phyloP scores from a whole-genome alignment of 192 early-diverging fungal species.

The Coemansia sp. region DNA sequence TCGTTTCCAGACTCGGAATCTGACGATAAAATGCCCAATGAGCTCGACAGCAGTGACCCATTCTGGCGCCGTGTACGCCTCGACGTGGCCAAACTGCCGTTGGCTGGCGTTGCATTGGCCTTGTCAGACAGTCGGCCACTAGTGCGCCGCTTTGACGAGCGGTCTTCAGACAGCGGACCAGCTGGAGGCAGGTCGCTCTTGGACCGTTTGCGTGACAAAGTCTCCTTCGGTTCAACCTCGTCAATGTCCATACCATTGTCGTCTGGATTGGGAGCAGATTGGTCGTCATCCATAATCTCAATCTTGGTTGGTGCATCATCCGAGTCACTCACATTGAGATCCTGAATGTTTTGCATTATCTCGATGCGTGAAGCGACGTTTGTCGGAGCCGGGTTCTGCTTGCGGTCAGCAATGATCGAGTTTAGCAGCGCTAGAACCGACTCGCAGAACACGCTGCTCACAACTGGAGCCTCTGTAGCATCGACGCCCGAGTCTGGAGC shows the following conservation, averaged over 20 bases:
- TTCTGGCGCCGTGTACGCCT: constrained; percentile 9
- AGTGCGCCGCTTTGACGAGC: background rate
- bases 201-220: background rate
- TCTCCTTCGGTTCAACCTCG: background rate
- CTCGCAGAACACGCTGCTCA: constrained; percentile 39
- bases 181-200: constrained; percentile 12
- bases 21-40: constrained; percentile 30
- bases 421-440: constrained; percentile 42
- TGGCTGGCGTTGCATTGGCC: background rate
- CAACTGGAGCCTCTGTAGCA: background rate
- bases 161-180: background rate
- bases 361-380: constrained; percentile 26
- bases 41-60: constrained; percentile 18
- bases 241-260: constrained; percentile 24
- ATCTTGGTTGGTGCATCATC: constrained; percentile 4
- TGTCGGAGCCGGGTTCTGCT: constrained; percentile 1
- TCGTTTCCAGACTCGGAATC: constrained; percentile 12
- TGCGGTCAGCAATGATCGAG: constrained; percentile 36
- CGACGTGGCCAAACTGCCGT: background rate
- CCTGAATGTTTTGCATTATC: constrained; percentile 24
- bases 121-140: constrained; percentile 5
- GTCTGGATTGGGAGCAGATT: background rate
- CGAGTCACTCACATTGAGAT: constrained; percentile 13
- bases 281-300: background rate
- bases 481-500: constrained; percentile 8